Conservation (phyloP, 768 basidiomycete species). For the Termitomyces sp. region DNA sequence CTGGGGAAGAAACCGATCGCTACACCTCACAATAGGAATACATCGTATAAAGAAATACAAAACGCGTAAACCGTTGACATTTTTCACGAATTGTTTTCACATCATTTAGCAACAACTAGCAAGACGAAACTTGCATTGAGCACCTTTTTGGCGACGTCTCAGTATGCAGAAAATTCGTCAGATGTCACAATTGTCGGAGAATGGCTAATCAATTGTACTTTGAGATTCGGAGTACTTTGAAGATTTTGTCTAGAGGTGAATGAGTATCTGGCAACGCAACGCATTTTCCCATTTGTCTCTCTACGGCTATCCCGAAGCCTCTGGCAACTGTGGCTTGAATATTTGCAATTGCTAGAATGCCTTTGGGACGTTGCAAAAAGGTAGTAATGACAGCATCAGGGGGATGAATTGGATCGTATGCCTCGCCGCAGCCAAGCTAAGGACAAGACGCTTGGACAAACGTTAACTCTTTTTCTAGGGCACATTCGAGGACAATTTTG, state of each 20-base stretch:
- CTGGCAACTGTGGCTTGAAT: not conserved
- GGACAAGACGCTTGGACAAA: too few relatives aligned
- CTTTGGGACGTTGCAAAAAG: slow-evolving; percentile 47
- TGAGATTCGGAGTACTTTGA: not conserved
- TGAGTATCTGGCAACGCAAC: not conserved
- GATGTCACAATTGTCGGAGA: not conserved
- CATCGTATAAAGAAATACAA: not conserved
- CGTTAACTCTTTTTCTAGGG: too few relatives aligned
- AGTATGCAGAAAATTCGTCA: not conserved
- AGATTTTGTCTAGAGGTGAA: not conserved
- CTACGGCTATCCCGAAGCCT: not conserved
- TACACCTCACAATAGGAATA: too few relatives aligned
- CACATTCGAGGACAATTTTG: slow-evolving; percentile 54
- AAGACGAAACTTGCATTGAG: not conserved
- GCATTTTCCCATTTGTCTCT: not conserved
- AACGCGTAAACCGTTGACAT: not conserved
- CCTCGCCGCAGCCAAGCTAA: slow-evolving; percentile 32
- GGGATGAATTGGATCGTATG: slow-evolving; percentile 58
- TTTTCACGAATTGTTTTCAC: not conserved
- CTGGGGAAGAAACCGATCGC: too few relatives aligned
- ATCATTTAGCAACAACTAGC: not conserved
- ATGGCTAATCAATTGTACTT: not conserved
- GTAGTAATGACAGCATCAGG: slow-evolving; percentile 71
- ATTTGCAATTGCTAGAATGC: not conserved
- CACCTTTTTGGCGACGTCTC: not conserved